Conservation (phyloP, 352 stramenopile species). For the Halophytophthora polymorphica region DNA sequence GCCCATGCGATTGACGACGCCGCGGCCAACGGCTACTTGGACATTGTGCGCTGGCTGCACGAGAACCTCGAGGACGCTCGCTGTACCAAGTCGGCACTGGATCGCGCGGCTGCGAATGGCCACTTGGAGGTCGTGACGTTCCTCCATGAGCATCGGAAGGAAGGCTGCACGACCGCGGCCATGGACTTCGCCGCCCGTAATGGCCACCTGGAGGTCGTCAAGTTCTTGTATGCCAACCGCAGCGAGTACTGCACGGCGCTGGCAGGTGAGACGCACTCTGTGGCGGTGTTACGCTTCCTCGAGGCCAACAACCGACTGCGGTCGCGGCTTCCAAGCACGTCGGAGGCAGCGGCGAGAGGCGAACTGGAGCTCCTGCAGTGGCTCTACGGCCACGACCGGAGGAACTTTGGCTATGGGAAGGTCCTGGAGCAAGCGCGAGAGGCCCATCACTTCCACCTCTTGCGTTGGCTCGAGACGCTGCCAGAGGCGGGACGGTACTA, state of each 20-base stretch:
- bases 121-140: slow-evolving; percentile 27
- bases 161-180: slow-evolving; percentile 35
- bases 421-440: slow-evolving; percentile 28
- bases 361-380: slow-evolving; percentile 37
- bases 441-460: slow-evolving; percentile 26
- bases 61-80: slow-evolving; percentile 12
- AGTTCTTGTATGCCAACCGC: slow-evolving; percentile 33
- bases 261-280: slow-evolving; percentile 23
- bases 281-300: slow-evolving; percentile 35
- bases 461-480: slow-evolving; percentile 38
- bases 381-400: slow-evolving; percentile 31
- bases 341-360: slow-evolving; percentile 24
- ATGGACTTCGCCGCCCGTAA: slow-evolving; percentile 38
- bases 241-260: slow-evolving; percentile 34
- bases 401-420: slow-evolving; percentile 27
- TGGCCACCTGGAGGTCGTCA: slow-evolving; percentile 26
- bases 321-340: slow-evolving; percentile 20
- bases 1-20: slow-evolving; percentile 23
- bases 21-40: slow-evolving; percentile 20
- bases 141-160: slow-evolving; percentile 32
- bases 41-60: slow-evolving; percentile 28
- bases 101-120: slow-evolving; percentile 27
- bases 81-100: slow-evolving; percentile 28
- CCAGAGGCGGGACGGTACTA: slow-evolving; percentile 24
- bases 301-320: slow-evolving; percentile 26